phyloP scores from a whole-genome alignment of 2,329 filamentous ascomycete genomes.

The Verticillium alfalfae region DNA sequence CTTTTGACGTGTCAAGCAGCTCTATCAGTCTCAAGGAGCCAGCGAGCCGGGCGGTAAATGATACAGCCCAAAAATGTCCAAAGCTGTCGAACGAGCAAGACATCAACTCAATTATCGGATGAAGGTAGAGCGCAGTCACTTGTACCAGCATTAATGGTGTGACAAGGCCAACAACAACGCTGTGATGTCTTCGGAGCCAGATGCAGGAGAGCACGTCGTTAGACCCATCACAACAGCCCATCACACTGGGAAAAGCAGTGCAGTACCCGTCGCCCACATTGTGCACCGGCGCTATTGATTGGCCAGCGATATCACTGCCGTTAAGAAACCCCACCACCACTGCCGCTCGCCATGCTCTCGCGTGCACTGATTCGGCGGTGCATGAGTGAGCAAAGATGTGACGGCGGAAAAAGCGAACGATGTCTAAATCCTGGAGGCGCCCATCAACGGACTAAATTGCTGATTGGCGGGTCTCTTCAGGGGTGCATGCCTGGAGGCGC shows the following conservation, averaged over 20 bases:
- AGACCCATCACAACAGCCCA: background rate
- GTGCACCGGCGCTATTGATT: background rate
- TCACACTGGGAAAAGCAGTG: background rate
- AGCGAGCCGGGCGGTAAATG: background rate
- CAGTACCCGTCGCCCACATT: background rate
- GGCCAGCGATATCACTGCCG: background rate
- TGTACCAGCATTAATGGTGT: background rate
- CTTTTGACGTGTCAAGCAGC: background rate
- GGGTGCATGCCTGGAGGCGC: conserved; percentile 10
- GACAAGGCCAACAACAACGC: background rate
- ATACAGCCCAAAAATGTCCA: background rate
- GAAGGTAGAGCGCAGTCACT: background rate
- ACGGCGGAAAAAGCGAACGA: background rate
- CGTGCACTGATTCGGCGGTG: background rate
- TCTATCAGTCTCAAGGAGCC: background rate
- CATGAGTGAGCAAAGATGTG: background rate
- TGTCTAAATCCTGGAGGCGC: conserved; percentile 5
- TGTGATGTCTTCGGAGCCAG: background rate
- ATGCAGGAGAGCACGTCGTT: background rate
- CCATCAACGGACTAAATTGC: conserved; percentile 1
- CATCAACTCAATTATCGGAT: background rate
- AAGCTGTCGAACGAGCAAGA: no score
- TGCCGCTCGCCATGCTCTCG: background rate
- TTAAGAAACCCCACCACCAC: background rate
- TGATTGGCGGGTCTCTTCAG: conserved; percentile 9